Conservation (phyloP, 2,329 filamentous ascomycete species). For the Aureobasidium mangrovei region DNA sequence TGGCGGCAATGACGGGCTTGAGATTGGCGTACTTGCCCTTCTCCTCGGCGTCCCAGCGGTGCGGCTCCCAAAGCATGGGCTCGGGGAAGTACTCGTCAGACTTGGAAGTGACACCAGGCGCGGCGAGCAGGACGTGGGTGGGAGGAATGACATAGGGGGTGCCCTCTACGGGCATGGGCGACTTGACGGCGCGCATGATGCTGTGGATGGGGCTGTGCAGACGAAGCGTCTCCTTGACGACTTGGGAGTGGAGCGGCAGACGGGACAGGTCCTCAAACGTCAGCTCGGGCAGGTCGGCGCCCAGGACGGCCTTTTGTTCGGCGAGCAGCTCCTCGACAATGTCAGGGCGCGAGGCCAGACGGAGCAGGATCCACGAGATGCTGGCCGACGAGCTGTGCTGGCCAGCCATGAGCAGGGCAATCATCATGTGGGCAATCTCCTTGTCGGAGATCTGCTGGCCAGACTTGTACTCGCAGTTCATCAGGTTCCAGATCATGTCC, state of each 20-base stretch:
- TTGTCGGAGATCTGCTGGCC: slow-evolving; percentile 69
- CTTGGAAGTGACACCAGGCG: slow-evolving; percentile 70
- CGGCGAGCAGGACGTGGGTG: slow-evolving; percentile 71
- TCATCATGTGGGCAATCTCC: slow-evolving; percentile 89
- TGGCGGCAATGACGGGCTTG: slow-evolving; percentile 21
- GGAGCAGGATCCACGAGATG: slow-evolving; percentile 75
- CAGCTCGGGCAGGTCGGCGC: slow-evolving; percentile 64
- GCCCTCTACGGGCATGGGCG: slow-evolving; percentile 72
- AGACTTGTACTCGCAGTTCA: slow-evolving; percentile 79
- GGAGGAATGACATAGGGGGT: slow-evolving; percentile 77
- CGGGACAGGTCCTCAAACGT: slow-evolving; percentile 69
- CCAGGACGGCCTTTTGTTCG: slow-evolving; percentile 69
- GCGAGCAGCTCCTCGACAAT: slow-evolving; percentile 73
- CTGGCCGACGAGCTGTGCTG: slow-evolving; percentile 84
- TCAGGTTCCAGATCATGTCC: slow-evolving; percentile 87
- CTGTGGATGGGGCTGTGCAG: slow-evolving; percentile 91
- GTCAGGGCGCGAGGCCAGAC: slow-evolving; percentile 66
- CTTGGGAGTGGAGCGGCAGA: slow-evolving; percentile 71
- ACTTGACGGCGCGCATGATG: slow-evolving; percentile 86
- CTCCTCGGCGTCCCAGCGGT: slow-evolving; percentile 68
- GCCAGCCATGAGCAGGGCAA: slow-evolving; percentile 83
- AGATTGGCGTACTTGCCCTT: slow-evolving; percentile 30
- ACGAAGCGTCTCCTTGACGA: slow-evolving; percentile 86
- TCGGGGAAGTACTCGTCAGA: slow-evolving; percentile 72
- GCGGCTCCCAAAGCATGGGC: slow-evolving; percentile 76